Evolutionary conservation across 257 asterid species (phyloP).

Genomic region (Salvia miltiorrhiza): DNA sequence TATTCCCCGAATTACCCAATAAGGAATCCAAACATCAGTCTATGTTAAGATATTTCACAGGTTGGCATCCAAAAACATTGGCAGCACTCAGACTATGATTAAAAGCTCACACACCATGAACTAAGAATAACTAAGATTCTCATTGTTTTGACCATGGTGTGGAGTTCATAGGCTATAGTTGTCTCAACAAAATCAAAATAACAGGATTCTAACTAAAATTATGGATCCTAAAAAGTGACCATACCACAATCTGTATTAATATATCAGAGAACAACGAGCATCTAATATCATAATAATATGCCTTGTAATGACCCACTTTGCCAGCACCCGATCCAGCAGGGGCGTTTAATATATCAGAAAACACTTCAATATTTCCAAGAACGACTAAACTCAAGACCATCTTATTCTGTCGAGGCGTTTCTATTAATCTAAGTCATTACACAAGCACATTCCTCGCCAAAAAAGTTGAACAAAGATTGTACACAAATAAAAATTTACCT

Average conservation of each 20-base stretch:
- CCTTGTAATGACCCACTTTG: neutral
- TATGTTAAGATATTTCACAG: neutral
- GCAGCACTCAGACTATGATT: neutral
- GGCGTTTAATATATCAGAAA: too few species aligned
- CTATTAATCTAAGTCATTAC: neutral
- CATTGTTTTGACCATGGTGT: too few species aligned
- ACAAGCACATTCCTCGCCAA: neutral
- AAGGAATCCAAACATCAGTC: too few species aligned
- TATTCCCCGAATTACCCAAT: too few species aligned
- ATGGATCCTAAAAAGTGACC: neutral
- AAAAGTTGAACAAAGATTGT: neutral
- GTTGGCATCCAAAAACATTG: neutral
- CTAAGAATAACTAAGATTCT: too few species aligned
- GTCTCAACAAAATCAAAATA: neutral
- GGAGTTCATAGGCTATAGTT: neutral
- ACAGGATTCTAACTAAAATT: neutral
- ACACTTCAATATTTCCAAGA: neutral
- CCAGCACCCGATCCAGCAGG: neutral
- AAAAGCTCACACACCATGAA: neutral
- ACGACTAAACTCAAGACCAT: too few species aligned
- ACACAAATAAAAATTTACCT: slow-evolving; percentile 23
- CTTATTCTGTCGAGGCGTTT: too few species aligned
- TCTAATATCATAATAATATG: neutral
- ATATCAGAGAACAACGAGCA: too few species aligned
- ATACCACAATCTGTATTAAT: neutral